These are phyloP conservation scores for Debaryomyces psychrophilus DNA, from an alignment of 1,139 yeast genomes.

Conservation along the genomic window DNA sequence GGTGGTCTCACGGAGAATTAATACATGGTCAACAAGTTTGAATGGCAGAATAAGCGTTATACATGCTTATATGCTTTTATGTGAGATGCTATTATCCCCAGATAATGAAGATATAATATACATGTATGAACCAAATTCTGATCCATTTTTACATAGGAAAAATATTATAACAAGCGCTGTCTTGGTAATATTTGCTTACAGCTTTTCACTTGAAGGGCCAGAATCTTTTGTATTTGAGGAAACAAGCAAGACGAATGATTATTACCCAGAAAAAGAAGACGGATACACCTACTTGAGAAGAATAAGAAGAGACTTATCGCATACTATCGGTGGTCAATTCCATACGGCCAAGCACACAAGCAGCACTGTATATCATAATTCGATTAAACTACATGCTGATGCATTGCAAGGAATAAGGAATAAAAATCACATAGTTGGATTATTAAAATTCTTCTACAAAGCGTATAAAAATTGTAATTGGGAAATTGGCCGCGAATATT, in stretches of 20 bases:
- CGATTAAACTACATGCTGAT: conserved; percentile 43
- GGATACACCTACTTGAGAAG: conserved; percentile 46
- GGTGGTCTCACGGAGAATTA: conserved; percentile 38
- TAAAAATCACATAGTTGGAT: conserved; percentile 56
- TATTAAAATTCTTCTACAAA: conserved; percentile 52
- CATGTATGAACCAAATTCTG: conserved; percentile 46
- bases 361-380: conserved; percentile 35
- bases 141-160: conserved; percentile 37
- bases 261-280: conserved; percentile 27
- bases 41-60: conserved; percentile 42
- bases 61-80: conserved; percentile 63
- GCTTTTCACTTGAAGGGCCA: conserved; percentile 43
- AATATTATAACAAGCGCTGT: conserved; percentile 51
- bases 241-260: conserved; percentile 10
- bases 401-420: conserved; percentile 43
- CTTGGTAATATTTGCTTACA: conserved; percentile 52
- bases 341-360: conserved; percentile 17
- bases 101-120: conserved; percentile 36
- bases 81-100: conserved; percentile 62
- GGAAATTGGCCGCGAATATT: conserved; percentile 63
- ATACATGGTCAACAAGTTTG: conserved; percentile 38
- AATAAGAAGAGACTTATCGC: conserved; percentile 31
- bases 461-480: conserved; percentile 55
- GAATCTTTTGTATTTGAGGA: conserved; percentile 36
- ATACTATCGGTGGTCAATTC: conserved; percentile 15